These are phyloP conservation scores for Dactylellina sp. DNA, from an alignment of 2,329 filamentous ascomycete species.

Conservation along the genomic window DNA sequence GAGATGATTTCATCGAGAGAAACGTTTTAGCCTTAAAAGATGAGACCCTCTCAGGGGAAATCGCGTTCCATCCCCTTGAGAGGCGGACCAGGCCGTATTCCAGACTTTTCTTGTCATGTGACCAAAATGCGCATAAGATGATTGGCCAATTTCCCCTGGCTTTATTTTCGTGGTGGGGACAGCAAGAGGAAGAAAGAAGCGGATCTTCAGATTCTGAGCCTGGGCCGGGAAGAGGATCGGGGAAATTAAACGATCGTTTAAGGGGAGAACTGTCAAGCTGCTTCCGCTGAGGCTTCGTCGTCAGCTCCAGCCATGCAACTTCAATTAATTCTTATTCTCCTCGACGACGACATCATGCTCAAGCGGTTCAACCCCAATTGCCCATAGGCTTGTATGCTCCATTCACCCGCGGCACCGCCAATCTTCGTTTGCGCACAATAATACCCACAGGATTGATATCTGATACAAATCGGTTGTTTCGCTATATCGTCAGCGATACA, in stretches of 20 bases:
- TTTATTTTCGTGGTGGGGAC: slow-evolving; percentile 24
- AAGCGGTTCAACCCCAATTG: not conserved
- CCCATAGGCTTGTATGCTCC: not conserved
- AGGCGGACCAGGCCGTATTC: slow-evolving; percentile 26
- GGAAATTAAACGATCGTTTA: slow-evolving; percentile 57
- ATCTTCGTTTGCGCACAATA: too few species aligned
- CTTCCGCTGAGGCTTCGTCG: slow-evolving; percentile 8
- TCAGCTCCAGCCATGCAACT: slow-evolving; percentile 1
- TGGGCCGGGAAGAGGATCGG: slow-evolving; percentile 36
- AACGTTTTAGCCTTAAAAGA: slow-evolving; percentile 29
- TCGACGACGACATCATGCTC: not conserved
- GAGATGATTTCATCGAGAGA: slow-evolving; percentile 4
- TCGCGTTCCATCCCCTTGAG: slow-evolving; percentile 8
- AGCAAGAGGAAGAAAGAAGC: slow-evolving; percentile 12
- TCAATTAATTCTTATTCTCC: slow-evolving; percentile 4
- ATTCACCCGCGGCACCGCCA: too few species aligned
- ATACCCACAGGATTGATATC: too few species aligned
- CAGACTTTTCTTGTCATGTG: slow-evolving; percentile 26
- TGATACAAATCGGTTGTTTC: too few species aligned
- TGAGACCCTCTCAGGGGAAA: slow-evolving; percentile 23
- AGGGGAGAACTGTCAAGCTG: slow-evolving; percentile 47
- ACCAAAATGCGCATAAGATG: not conserved
- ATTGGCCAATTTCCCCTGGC: slow-evolving; percentile 29
- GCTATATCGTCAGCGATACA: not conserved
- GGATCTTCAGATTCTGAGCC: slow-evolving; percentile 45